These are phyloP conservation scores for Oenanthe sinensis DNA, from an alignment of 129 eudicot genomes.

Conservation along the genomic window DNA sequence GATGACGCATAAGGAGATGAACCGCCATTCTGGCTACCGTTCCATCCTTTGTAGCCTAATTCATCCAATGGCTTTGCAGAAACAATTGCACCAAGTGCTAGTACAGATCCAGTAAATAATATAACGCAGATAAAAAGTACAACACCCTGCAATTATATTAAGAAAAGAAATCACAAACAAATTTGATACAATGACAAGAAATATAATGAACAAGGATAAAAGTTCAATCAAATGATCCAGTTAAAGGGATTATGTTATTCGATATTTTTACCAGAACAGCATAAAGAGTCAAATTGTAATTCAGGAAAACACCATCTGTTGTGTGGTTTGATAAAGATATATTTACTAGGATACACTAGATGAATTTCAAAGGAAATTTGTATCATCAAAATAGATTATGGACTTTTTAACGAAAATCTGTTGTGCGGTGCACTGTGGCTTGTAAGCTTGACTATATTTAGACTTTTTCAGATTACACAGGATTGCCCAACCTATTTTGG, in stretches of 20 bases:
- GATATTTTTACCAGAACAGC: not conserved
- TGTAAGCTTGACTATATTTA: not conserved
- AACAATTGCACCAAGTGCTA: constrained; percentile 85
- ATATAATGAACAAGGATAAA: not conserved
- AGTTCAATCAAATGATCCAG: not conserved
- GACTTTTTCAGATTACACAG: not conserved
- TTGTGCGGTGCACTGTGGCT: not conserved
- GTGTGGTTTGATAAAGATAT: not conserved
- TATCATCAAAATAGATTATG: not conserved
- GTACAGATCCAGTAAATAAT: constrained; percentile 65
- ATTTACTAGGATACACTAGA: not conserved
- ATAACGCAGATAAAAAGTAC: constrained; percentile 67
- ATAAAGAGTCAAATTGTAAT: not conserved
- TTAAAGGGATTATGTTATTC: not conserved
- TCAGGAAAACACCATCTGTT: not conserved
- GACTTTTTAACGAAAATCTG: not conserved
- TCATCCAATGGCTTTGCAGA: constrained; percentile 92
- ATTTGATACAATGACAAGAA: not conserved
- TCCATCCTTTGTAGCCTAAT: constrained; percentile 69
- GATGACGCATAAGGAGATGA: constrained; percentile 87
- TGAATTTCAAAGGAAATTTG: not conserved
- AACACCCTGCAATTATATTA: constrained; percentile 48
- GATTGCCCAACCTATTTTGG: not conserved
- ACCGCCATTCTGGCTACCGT: constrained; percentile 42
- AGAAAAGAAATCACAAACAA: constrained; percentile 11